Evolutionary conservation across 2,329 filamentous ascomycete genomes (phyloP).

Genomic region (Aspergillus brasiliensis): DNA sequence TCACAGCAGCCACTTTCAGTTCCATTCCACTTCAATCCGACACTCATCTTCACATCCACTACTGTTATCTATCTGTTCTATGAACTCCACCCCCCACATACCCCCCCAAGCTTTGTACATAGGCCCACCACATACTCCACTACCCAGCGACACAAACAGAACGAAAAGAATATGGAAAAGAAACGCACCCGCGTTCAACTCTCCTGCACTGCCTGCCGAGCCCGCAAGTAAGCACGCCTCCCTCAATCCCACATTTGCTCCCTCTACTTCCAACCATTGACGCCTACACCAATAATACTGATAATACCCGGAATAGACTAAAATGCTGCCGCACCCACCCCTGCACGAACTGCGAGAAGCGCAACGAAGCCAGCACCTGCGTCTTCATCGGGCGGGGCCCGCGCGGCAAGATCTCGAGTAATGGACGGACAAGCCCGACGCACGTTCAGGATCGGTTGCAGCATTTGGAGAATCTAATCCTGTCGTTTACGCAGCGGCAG

Average conservation of each 20-base stretch:
- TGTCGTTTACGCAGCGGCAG: conserved; percentile 37
- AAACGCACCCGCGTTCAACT: conserved; percentile 42
- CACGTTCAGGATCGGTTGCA: conserved; percentile 40
- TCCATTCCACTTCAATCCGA: no score
- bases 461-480: conserved; percentile 40
- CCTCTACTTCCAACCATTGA: not conserved
- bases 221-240: conserved; percentile 33
- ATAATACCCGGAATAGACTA: conserved; percentile 23
- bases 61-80: no score
- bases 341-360: conserved; percentile 38
- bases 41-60: not conserved
- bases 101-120: not conserved
- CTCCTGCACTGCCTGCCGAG: conserved; percentile 41
- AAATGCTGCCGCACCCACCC: conserved; percentile 41
- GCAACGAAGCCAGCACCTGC: conserved; percentile 34
- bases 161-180: conserved; percentile 15
- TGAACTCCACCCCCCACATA: no score
- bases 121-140: not conserved
- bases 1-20: no score
- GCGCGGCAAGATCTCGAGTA: conserved; percentile 28
- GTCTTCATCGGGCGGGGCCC: conserved; percentile 40
- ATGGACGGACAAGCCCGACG: conserved; percentile 29
- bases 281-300: not conserved
- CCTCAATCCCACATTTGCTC: not conserved
- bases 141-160: not conserved